These are phyloP conservation scores for Pseudozyma thailandica DNA, from an alignment of 1,284 basidiomycete species.

Conservation along the genomic window DNA sequence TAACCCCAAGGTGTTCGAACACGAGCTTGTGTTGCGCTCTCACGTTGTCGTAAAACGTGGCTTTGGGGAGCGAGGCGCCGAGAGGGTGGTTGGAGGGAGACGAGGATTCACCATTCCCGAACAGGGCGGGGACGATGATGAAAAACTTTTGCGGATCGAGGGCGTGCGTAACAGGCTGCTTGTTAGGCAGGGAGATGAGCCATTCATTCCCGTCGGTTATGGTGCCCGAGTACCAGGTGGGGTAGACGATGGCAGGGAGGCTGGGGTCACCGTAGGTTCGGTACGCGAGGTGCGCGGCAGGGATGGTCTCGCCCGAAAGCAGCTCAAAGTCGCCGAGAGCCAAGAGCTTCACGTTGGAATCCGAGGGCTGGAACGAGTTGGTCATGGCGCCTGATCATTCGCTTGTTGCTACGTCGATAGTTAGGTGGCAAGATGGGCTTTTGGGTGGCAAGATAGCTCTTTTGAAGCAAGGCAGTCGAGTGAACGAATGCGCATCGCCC, in stretches of 20 bases:
- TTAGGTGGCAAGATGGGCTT: neutral
- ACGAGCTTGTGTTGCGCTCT: slow-evolving; percentile 47
- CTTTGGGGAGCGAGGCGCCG: slow-evolving; percentile 28
- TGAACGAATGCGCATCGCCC: too few relatives aligned
- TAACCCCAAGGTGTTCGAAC: slow-evolving; percentile 29
- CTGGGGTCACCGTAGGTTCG: slow-evolving; percentile 47
- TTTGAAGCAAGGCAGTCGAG: too few relatives aligned
- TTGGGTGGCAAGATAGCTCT: too few relatives aligned
- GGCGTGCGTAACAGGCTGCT: slow-evolving; percentile 16
- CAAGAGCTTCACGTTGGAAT: slow-evolving; percentile 30
- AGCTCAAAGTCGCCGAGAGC: slow-evolving; percentile 48
- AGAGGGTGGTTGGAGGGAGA: slow-evolving; percentile 49
- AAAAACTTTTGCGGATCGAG: slow-evolving; percentile 53
- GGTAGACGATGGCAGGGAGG: slow-evolving; percentile 53
- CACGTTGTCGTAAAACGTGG: slow-evolving; percentile 53
- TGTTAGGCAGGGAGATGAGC: slow-evolving; percentile 31
- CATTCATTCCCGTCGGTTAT: slow-evolving; percentile 54
- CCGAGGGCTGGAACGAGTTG: slow-evolving; percentile 8
- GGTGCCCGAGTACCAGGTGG: slow-evolving; percentile 55
- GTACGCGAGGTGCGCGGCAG: slow-evolving; percentile 52
- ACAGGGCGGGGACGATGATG: slow-evolving; percentile 57
- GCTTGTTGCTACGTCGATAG: too few relatives aligned
- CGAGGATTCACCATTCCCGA: slow-evolving; percentile 55
- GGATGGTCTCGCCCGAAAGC: slow-evolving; percentile 26
- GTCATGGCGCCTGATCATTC: too few relatives aligned